Evolutionary conservation across 2,329 filamentous ascomycete species (phyloP).

Genomic region (Eurotiales sp.): DNA sequence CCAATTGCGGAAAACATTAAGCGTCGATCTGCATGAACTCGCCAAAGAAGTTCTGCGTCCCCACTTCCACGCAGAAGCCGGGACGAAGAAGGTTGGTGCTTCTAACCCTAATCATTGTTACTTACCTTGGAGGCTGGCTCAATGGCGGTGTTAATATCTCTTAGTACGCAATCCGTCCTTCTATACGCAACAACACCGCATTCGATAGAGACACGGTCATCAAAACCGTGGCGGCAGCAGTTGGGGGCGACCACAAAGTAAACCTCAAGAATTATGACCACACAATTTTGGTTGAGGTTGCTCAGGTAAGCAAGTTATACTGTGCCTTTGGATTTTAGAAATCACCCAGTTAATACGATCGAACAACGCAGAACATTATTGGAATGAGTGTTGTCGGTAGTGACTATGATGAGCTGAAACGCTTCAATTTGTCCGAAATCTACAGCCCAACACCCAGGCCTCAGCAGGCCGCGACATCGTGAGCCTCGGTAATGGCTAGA

Average conservation of each 20-base stretch:
- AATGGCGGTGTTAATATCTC: neutral
- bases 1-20: constrained; percentile 55
- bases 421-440: constrained; percentile 61
- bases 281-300: constrained; percentile 60
- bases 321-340: neutral
- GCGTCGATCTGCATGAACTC: constrained; percentile 55
- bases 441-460: constrained; percentile 46
- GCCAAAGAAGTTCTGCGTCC: constrained; percentile 55
- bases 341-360: constrained; percentile 6
- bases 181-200: constrained; percentile 57
- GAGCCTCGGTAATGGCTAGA: neutral
- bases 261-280: constrained; percentile 59
- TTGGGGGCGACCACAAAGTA: constrained; percentile 57
- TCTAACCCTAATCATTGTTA: neutral
- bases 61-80: constrained; percentile 54
- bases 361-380: constrained; percentile 51
- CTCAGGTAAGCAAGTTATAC: constrained; percentile 48
- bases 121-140: too few relatives aligned
- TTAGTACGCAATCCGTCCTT: constrained; percentile 62
- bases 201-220: constrained; percentile 58
- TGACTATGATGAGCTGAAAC: constrained; percentile 59
- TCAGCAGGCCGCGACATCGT: neutral
- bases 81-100: constrained; percentile 50
- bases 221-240: constrained; percentile 54
- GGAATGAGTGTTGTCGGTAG: constrained; percentile 61